These are phyloP conservation scores for Kwoniella sp. DNA, from an alignment of 768 basidiomycete species.

Conservation along the genomic window DNA sequence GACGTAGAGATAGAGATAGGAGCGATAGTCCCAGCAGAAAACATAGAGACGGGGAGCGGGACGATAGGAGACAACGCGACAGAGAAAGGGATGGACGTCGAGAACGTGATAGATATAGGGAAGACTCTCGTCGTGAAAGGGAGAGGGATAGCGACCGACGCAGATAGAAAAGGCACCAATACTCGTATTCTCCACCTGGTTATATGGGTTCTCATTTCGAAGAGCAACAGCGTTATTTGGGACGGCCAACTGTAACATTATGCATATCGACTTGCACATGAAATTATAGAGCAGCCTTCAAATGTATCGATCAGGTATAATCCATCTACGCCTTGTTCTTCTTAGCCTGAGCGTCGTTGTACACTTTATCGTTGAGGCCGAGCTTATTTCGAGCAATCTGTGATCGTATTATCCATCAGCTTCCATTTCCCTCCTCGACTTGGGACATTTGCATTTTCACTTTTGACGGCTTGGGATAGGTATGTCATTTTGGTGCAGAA, in stretches of 20 bases:
- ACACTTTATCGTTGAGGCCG: constrained; percentile 83
- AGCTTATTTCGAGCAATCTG: constrained; percentile 89
- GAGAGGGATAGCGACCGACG: constrained; percentile 6
- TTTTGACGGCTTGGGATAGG: too few relatives aligned
- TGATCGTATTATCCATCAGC: too few relatives aligned
- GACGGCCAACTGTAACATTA: background rate
- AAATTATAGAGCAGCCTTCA: too few relatives aligned
- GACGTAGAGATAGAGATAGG: constrained; percentile 12
- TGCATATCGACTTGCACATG: background rate
- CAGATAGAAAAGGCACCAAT: background rate
- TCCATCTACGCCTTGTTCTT: constrained; percentile 56
- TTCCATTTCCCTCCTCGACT: too few relatives aligned
- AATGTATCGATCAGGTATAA: background rate
- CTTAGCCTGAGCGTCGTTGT: constrained; percentile 73
- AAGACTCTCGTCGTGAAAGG: background rate
- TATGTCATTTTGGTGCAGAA: background rate
- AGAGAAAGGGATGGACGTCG: constrained; percentile 14
- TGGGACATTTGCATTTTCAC: too few relatives aligned
- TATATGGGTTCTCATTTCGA: too few relatives aligned
- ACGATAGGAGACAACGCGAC: constrained; percentile 1
- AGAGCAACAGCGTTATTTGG: too few relatives aligned
- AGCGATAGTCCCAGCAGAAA: background rate
- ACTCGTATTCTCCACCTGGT: too few relatives aligned
- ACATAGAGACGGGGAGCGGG: background rate
- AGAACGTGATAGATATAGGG: background rate